phyloP scores from a whole-genome alignment of 2,329 filamentous ascomycete species.

The Scolecobasidium constrictum region DNA sequence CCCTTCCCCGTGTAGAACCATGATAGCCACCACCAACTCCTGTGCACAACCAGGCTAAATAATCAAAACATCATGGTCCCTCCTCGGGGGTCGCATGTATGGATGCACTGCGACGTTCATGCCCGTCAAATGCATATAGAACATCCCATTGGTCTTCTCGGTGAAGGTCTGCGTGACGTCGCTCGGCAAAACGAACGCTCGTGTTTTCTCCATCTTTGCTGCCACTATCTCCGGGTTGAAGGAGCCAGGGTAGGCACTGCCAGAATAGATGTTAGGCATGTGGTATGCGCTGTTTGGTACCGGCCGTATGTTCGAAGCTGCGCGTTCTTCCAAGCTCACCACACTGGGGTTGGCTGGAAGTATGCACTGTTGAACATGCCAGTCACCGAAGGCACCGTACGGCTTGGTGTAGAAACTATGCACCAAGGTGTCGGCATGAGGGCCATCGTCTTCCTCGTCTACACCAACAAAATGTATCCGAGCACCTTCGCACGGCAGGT shows the following conservation, averaged over 20 bases:
- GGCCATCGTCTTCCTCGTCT: neutral
- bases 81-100: neutral
- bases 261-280: neutral
- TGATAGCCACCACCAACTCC: too few relatives aligned
- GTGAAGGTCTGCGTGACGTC: neutral
- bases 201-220: neutral
- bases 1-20: too few relatives aligned
- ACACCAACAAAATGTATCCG: conserved; percentile 6
- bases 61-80: neutral
- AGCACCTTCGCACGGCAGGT: conserved; percentile 6
- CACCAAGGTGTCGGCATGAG: neutral
- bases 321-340: neutral
- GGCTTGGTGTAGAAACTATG: conserved; percentile 6
- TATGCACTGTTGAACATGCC: conserved; percentile 4
- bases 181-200: neutral
- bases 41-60: neutral
- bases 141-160: conserved; percentile 8
- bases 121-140: neutral
- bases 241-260: neutral
- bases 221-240: neutral
- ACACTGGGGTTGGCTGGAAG: neutral
- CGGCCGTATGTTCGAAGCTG: neutral
- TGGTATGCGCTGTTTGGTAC: neutral
- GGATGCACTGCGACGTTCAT: neutral
- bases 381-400: conserved; percentile 5